Evolutionary conservation across 805 yeast genomes (phyloP), one percentile per base, ranked within the genome.

Genomic region (Cephaloascus albidus): DNA sequence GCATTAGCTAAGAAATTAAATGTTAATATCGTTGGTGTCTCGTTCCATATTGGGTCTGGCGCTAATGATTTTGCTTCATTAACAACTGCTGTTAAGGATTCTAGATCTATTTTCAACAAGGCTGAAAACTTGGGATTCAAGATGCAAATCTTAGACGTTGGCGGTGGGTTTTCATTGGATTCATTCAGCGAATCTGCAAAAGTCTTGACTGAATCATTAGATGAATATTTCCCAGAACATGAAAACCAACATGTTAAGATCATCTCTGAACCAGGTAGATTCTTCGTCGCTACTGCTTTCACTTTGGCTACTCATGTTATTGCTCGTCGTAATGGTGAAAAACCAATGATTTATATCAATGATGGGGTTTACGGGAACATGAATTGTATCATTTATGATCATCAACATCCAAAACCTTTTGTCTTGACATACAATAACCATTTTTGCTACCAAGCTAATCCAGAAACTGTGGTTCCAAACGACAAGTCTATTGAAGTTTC

Each of bases 11-110:
- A 70, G 42, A 68, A 70, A 39, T 62, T 87, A 38, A 76, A 67
- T 1, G 69, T 90, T 48, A 65, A 74, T 43, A 73, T 90, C 30
- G 76, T 63, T 14, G 98, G 98, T 38, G 89, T 89, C 28, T 88
- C 96, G 3, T 90, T 90, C 73, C 98, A 90, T 57, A 85, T 89
- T 43, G 98, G 98, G 1, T 85, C 96, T 2, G 97, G 97, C 27
- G 90, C 95, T 12, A 74, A 74, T 38, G 93, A 86, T 54, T 73
- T 78, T 40, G 57, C 64, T 34, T 72, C 90, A 3, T 72, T 85
- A 46, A 68, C 67, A 41, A 74, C 74, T 44, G 96, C 97, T 0
- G 75, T 87, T 31, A 56, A 62, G 39, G 95, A 87, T 53, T 74
- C 96, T 2, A 73, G 77, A 38, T 41, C 47, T 6, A 75, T 89